Evolutionary conservation across 2,329 filamentous ascomycete genomes (phyloP), one percentile per base, ranked within the genome.

Genomic region (Fusarium ambrosium): DNA sequence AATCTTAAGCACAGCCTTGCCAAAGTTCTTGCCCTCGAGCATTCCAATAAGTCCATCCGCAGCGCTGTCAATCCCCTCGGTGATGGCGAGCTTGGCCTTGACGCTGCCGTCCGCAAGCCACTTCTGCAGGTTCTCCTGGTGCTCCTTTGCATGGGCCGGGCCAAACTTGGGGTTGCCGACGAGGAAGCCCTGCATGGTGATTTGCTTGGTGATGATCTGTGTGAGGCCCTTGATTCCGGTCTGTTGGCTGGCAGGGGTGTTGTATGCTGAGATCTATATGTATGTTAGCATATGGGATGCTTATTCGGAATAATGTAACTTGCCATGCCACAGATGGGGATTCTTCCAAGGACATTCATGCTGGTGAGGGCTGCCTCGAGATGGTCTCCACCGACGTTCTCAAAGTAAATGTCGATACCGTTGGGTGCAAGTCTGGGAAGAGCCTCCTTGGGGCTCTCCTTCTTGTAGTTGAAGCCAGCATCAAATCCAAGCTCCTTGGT

Each of bases 381-480:
- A 60, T 88, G 87, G 36, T 88, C 87, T 7, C 87, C 87, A 13
- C 87, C 88, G 6, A 89, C 87, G 65, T 89, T 89, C 72, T 89
- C 87, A 68, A 84, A 89, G 81, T 88, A 88, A 22, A 89, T 94
- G 79, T 97, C 94, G 71, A 97, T 89, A 6, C 94, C 94, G 14
- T 95, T 83, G 1, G 94, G 94, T 0, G 93, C 93, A 20, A 97
- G 87, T 68, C 93, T 88, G 74, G 86, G 83, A 66, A 97, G 87
- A 0, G 93, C 94, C 13, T 92, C 92, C 1, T 84, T 80, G 0
- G 94, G 89, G 76, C 88, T 89, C 85, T 97, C 94, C 76, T 90
- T 95, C 89, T 97, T 96, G 88, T 97, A 97, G 87, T 97, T 97
- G 86, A 96, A 97, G 10, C 92, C 94, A 18, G 75, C 84, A 65